A percentile compares a stretch with the other conserved stretches of the same genome.
These are phyloP conservation scores for Cercospora berteroae DNA, from an alignment of 2,329 filamentous ascomycete genomes.

Conservation along the genomic window DNA sequence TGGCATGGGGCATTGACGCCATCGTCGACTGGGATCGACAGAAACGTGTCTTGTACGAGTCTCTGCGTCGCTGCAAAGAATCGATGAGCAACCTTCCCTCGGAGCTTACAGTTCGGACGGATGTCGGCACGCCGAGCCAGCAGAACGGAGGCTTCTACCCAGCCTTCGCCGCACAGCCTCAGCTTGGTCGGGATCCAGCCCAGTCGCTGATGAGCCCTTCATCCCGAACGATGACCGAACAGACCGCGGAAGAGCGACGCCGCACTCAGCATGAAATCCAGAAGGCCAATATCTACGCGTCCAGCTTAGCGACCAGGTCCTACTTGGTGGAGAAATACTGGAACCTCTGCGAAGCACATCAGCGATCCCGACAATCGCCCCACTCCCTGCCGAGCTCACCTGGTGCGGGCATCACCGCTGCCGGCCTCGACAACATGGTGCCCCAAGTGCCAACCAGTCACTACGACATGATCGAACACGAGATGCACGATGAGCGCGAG, in stretches of 20 bases:
- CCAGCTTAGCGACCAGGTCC: constrained; percentile 75
- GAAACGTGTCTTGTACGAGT: constrained; percentile 67
- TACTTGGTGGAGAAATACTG: constrained; percentile 87
- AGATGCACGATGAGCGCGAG: constrained; percentile 74
- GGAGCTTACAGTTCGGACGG: constrained; percentile 61
- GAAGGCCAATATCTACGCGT: constrained; percentile 85
- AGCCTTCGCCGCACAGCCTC: constrained; percentile 25
- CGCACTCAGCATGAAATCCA: constrained; percentile 79
- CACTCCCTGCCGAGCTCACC: constrained; percentile 40
- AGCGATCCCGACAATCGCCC: constrained; percentile 36
- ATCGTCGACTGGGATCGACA: constrained; percentile 77
- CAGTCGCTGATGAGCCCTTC: constrained; percentile 36
- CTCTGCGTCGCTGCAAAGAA: constrained; percentile 67
- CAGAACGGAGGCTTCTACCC: constrained; percentile 30
- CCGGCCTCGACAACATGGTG: constrained; percentile 39
- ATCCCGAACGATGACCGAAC: constrained; percentile 32
- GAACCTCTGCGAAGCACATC: constrained; percentile 66
- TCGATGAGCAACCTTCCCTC: constrained; percentile 66
- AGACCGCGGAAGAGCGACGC: constrained; percentile 42
- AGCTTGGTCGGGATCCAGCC: constrained; percentile 29
- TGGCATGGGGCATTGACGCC: constrained; percentile 75
- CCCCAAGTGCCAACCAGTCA: constrained; percentile 33
- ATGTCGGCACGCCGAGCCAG: constrained; percentile 37
- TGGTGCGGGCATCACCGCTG: constrained; percentile 36
- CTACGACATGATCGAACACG: constrained; percentile 55